Base-by-base conservation (phyloP, 1,284 basidiomycete species). In the Rhodotorula sp. region DNA sequence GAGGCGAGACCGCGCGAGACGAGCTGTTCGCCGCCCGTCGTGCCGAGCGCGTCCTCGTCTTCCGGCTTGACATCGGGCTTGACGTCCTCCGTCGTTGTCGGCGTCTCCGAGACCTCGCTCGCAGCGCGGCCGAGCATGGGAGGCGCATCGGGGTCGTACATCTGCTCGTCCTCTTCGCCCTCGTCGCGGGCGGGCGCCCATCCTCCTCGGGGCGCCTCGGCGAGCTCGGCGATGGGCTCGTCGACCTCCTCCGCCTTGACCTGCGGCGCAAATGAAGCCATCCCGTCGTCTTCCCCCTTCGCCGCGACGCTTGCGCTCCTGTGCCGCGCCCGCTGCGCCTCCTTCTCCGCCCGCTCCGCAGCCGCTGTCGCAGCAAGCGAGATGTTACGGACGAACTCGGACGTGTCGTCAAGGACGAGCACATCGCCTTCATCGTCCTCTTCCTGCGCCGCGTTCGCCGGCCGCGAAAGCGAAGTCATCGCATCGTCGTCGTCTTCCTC, bases 371-470 rank as follows among this genome's bases (percentile, higher is more conserved):
- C 71, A 0, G 75, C 75, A 11, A 67, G 57, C 48, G 53, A 59
- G 73, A 99, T 92, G 51, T 91, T 88, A 22, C 94, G 87, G 31
- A 99, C 91, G 76, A 99, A 99, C 79, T 98, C 94, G 24, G 92
- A 92, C 0, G 96, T 99, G 76, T 97, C 94, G 79, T 99, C 95
- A 70, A 99, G 94, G 0, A 90, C 91, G 46, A 99, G 83, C 11
- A 75, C 67, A 37, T 75, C 71, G 44, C 71, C 69, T 1, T 57
- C 52, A 59, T 77, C 51, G 61, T 50, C 71, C 8, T 63, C 64
- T 44, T 65, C 51, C 31, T 65, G 88, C 86, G 28, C 83, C 83
- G 59, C 82, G 83, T 66, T 70, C 2, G 74, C 77, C 9, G 26
- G 13, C 3, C 50, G 34, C 18, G 55, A 50, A 7, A 62, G 52